A percentile compares a stretch with the other conserved stretches of the same genome.
phyloP scores from a whole-genome alignment of 2,329 filamentous ascomycete genomes.

The Paraphoma chrysanthemicola region DNA sequence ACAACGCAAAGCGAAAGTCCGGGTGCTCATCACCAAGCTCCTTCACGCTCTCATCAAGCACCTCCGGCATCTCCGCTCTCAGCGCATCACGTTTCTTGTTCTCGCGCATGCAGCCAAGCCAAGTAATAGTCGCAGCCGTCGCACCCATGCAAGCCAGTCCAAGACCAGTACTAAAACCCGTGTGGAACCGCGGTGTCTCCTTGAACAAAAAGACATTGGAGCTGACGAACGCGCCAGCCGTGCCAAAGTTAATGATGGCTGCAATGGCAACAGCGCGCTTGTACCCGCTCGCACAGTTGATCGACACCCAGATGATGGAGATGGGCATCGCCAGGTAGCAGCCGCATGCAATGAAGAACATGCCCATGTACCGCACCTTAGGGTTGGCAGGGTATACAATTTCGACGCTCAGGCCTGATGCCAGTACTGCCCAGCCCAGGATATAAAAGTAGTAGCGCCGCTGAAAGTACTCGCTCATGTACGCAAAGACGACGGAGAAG shows the following conservation, averaged over 20 bases:
- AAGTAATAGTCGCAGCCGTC: conserved; percentile 37
- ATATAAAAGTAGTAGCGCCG: conserved; percentile 41
- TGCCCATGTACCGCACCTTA: conserved; percentile 58
- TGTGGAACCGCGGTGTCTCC: conserved; percentile 32
- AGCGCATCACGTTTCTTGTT: conserved; percentile 55
- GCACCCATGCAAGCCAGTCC: conserved; percentile 42
- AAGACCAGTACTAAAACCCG: conserved; percentile 38
- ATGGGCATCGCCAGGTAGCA: conserved; percentile 64
- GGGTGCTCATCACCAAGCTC: conserved; percentile 61
- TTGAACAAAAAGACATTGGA: conserved; percentile 42
- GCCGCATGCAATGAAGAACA: conserved; percentile 62
- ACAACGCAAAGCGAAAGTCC: conserved; percentile 55
- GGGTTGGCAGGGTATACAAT: conserved; percentile 46
- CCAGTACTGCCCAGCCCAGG: conserved; percentile 46
- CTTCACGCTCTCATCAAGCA: conserved; percentile 21
- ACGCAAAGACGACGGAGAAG: conserved; percentile 39
- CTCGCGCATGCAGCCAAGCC: conserved; percentile 58
- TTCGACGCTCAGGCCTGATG: conserved; percentile 59
- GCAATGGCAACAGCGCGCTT: conserved; percentile 30
- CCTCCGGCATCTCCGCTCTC: conserved; percentile 47
- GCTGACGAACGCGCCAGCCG: conserved; percentile 63
- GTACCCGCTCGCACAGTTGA: conserved; percentile 52
- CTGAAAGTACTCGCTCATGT: conserved; percentile 31
- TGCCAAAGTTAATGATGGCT: conserved; percentile 53
- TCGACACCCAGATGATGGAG: conserved; percentile 64